These are phyloP conservation scores for Adansonia gregorii DNA, from an alignment of 441 rosid species.

Conservation along the genomic window DNA sequence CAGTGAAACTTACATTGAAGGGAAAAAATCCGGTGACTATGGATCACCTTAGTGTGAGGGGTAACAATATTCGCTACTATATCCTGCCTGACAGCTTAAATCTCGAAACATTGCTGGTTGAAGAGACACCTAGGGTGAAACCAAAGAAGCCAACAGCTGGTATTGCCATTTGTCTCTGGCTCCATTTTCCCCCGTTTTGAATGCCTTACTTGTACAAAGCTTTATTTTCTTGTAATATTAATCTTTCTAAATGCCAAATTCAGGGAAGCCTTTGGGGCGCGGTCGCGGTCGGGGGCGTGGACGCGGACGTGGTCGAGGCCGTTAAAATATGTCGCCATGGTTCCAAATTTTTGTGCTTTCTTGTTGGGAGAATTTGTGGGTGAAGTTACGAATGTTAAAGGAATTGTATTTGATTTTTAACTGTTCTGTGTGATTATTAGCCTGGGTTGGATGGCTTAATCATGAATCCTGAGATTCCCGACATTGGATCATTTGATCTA, in stretches of 20 bases:
- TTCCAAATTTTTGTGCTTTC: constrained; percentile 32
- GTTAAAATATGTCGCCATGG: constrained; percentile 40
- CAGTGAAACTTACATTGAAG: constrained; percentile 85
- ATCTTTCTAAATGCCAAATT: constrained; percentile 19
- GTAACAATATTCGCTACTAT: constrained; percentile 93
- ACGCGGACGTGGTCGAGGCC: constrained; percentile 92
- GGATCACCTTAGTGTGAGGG: constrained; percentile 96
- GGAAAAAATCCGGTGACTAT: constrained; percentile 89
- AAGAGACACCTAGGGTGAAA: constrained; percentile 91
- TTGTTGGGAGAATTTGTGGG: constrained; percentile 33
- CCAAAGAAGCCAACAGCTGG: constrained; percentile 97
- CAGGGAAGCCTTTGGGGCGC: constrained; percentile 87
- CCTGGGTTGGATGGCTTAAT: constrained; percentile 16
- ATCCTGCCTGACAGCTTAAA: constrained; percentile 98
- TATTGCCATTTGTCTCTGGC: constrained; percentile 33
- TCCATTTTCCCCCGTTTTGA: neutral
- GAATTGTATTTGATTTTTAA: constrained; percentile 20
- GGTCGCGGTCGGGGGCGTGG: constrained; percentile 97
- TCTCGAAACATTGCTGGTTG: constrained; percentile 93
- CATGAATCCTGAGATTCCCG: neutral
- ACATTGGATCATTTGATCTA: constrained; percentile 9
- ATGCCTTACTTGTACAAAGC: neutral
- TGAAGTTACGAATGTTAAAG: constrained; percentile 24
- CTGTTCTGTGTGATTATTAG: neutral
- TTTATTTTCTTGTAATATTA: constrained; percentile 1